Evolutionary conservation across 306 rosid species (phyloP), one percentile per base, ranked within the genome.

Genomic region (Sophora flavescens): DNA sequence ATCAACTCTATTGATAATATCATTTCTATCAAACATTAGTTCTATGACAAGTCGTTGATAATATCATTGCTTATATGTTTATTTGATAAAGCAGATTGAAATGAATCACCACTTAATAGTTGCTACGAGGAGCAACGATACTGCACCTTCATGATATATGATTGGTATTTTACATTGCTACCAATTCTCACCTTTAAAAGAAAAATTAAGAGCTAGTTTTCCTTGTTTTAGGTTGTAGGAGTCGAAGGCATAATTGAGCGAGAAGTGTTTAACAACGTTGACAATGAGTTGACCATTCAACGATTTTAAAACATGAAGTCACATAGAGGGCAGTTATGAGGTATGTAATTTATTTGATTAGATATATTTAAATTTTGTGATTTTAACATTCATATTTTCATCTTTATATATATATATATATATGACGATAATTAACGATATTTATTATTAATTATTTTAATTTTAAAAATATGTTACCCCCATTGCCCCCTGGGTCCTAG

Each of bases 161-260:
- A 14, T 54, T 9, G 1, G 4, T 3, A 39, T 12, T 11, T 36
- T 48, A 47, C 65, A 45, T 10, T 44, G 38, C 6, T 50, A 14
- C 61, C 50, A 10, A n/a, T n/a, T 16, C 33, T 6, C 47, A 38
- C 17, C 54, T 30, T 18, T 45, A 5, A 3, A 8, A 59, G 22
- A 62, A 45, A 16, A 11, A 38, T 54, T 4, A 42, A 45, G 14
- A 16, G 26, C 3, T 35, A 14, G 18, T 45, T 69, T 54, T 60
- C n/a, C 48, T 8, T 33, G 26, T 63, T 77, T 41, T 30, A 94
- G 98, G 97, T 91, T 53, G 90, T 69, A 66, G 98, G 96, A 78
- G 88, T 94, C 61, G 87, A 88, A 78, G 98, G 96, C 74, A 90
- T 94, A 80, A 91, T 91, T n/a, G n/a, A n/a, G n/a, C n/a, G n/a